Base-by-base conservation (phyloP, 805 yeast genomes). In the Saturnispora hagleri region DNA sequence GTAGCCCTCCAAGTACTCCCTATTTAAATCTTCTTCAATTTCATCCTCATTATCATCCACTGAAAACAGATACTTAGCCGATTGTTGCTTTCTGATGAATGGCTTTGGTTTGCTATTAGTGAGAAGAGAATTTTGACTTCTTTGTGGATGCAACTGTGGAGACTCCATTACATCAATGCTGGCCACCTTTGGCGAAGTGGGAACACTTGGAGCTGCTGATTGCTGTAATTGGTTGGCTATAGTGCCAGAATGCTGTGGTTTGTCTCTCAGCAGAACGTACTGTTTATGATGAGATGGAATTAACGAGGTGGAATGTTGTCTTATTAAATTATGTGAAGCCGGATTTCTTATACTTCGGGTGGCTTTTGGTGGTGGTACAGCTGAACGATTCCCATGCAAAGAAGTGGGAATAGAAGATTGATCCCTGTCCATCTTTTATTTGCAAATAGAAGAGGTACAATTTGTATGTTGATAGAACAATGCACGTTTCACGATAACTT, bases 1-100 rank as follows among this genome's bases (percentile, higher is more conserved):
- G 59, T 79, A 80, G 0, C 93, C 93, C 60, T 85, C 95, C 33
- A 81, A 59, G 60, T 85, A 86, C 56, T 79, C 78, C 24, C 80
- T 65, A 53, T 75, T 78, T 50, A 75, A 65, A 57, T 79, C 86
- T 17, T 76, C 79, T 54, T 80, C 84, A 17, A 82, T 74, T 56
- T 87, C 96, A 56, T 79, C 78, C 43, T 85, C 79, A 59, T 84
- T 89, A 64, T 88, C 96, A 62, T 88, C 96, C 0, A 87, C 95
- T 35, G 89, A 81, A 63, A 82, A 88, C 0, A 85, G 71, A 51
- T 68, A 69, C 51, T 62, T 64, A 2, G 66, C 51, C 4, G 66
- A 60, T 2, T 68, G 59, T 24, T 63, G 62, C 44, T 64, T 65
- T 44, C 59, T 57, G 1, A 64, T 47, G 24, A 36, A 58, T 7